These are phyloP conservation scores for Rhizoctonia solani DNA, from an alignment of 1,284 basidiomycete species.

Conservation along the genomic window DNA sequence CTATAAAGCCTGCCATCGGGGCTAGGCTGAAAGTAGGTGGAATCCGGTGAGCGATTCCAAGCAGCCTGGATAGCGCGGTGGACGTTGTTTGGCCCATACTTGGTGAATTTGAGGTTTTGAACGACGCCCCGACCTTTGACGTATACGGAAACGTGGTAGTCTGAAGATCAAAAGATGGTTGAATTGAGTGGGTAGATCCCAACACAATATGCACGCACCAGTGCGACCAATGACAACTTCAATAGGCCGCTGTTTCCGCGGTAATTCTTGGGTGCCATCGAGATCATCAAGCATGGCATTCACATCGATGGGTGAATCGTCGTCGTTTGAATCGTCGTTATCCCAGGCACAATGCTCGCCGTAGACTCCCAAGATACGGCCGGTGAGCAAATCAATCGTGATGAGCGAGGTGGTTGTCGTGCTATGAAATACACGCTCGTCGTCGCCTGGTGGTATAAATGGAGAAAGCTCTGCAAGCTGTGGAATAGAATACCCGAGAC, in stretches of 20 bases:
- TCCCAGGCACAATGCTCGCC: constrained; percentile 70
- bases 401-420: constrained; percentile 82
- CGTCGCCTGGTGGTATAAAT: constrained; percentile 72
- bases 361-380: constrained; percentile 74
- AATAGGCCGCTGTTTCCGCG: constrained; percentile 48
- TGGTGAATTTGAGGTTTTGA: constrained; percentile 79
- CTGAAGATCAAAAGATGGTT: constrained; percentile 32
- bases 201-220: constrained; percentile 52
- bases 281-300: constrained; percentile 65
- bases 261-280: constrained; percentile 57
- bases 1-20: constrained; percentile 76
- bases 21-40: constrained; percentile 74
- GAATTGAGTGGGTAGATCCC: not conserved
- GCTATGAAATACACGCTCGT: constrained; percentile 77
- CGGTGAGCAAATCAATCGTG: constrained; percentile 80
- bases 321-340: constrained; percentile 45
- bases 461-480: constrained; percentile 88
- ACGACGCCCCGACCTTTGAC: constrained; percentile 48
- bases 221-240: constrained; percentile 82
- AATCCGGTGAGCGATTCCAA: constrained; percentile 73
- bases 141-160: constrained; percentile 47
- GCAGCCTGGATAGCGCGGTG: constrained; percentile 64
- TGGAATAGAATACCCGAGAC: constrained; percentile 81
- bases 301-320: constrained; percentile 46
- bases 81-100: constrained; percentile 82